These are phyloP conservation scores for Crithidia thermophila DNA, from an alignment of 208 protist species.

Conservation along the genomic window DNA sequence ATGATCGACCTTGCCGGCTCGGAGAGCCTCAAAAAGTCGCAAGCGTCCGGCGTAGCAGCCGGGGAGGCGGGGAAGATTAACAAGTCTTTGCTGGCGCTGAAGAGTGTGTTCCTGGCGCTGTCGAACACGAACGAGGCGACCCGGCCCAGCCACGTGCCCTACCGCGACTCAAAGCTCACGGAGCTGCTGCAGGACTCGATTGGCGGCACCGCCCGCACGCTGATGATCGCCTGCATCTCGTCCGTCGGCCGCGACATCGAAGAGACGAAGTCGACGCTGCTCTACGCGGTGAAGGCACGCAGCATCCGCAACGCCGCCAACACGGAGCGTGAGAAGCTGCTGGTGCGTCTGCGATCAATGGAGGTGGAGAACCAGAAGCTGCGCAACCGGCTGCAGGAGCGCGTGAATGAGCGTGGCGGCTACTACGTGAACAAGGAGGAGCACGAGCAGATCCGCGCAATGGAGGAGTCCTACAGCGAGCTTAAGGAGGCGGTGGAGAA, in stretches of 20 bases:
- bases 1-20: conserved; percentile 97
- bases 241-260: conserved; percentile 95
- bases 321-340: conserved; percentile 81
- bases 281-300: conserved; percentile 95
- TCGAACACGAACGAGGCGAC: conserved; percentile 83
- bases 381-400: conserved; percentile 88
- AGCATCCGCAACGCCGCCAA: conserved; percentile 95
- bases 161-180: conserved; percentile 95
- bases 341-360: conserved; percentile 77
- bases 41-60: conserved; percentile 79
- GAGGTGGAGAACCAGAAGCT: conserved; percentile 87
- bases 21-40: conserved; percentile 94
- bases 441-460: conserved; percentile 65
- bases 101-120: conserved; percentile 93
- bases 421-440: conserved; percentile 87
- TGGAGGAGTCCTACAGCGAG: conserved; percentile 59
- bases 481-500: conserved; percentile 58
- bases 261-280: conserved; percentile 96
- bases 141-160: conserved; percentile 90
- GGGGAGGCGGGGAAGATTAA: conserved; percentile 95
- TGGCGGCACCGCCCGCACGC: conserved; percentile 90
- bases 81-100: conserved; percentile 91
- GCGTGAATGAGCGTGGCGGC: conserved; percentile 80
- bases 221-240: conserved; percentile 96
- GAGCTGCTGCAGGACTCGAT: conserved; percentile 95